phyloP scores from a whole-genome alignment of 2,329 filamentous ascomycete species.

The Thelonectria discophora region DNA sequence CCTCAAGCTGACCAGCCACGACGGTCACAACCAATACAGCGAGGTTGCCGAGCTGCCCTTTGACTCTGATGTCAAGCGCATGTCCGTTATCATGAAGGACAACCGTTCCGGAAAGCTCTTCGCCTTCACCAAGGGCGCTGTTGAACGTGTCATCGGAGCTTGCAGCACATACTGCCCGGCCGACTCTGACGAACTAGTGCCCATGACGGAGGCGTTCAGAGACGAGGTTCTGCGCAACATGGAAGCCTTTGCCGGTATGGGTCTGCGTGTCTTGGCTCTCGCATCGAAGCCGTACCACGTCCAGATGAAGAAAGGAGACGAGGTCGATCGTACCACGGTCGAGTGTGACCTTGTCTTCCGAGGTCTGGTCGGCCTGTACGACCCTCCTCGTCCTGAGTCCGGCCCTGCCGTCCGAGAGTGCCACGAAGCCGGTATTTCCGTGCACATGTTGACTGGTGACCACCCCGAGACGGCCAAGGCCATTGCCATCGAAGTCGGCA shows the following conservation, averaged over 20 bases:
- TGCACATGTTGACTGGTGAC: slow-evolving; percentile 67
- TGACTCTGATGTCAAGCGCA: slow-evolving; percentile 78
- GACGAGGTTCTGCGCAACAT: slow-evolving; percentile 71
- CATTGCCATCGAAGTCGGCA: slow-evolving; percentile 54
- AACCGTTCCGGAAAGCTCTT: slow-evolving; percentile 51
- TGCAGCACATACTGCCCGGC: slow-evolving; percentile 60
- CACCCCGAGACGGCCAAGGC: slow-evolving; percentile 52
- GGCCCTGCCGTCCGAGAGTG: slow-evolving; percentile 68
- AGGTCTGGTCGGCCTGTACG: slow-evolving; percentile 68
- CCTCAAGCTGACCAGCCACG: slow-evolving; percentile 58
- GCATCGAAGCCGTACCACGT: slow-evolving; percentile 57
- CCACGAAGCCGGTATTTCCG: slow-evolving; percentile 70
- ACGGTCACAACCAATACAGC: slow-evolving; percentile 62
- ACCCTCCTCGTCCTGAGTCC: slow-evolving; percentile 69
- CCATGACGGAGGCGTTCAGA: slow-evolving; percentile 54
- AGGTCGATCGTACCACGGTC: slow-evolving; percentile 59
- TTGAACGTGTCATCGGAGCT: slow-evolving; percentile 68
- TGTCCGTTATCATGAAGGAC: slow-evolving; percentile 73
- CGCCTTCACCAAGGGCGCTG: slow-evolving; percentile 73
- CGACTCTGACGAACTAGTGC: slow-evolving; percentile 56
- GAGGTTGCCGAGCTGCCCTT: slow-evolving; percentile 71
- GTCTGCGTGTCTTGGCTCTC: slow-evolving; percentile 74
- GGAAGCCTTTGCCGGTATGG: slow-evolving; percentile 71
- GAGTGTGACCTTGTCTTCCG: slow-evolving; percentile 59
- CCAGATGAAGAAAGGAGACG: slow-evolving; percentile 49